A percentile compares a stretch with the other conserved stretches of the same genome.
phyloP scores from a whole-genome alignment of 2,329 filamentous ascomycete genomes.

The Allantophomopsis lycopodina region DNA sequence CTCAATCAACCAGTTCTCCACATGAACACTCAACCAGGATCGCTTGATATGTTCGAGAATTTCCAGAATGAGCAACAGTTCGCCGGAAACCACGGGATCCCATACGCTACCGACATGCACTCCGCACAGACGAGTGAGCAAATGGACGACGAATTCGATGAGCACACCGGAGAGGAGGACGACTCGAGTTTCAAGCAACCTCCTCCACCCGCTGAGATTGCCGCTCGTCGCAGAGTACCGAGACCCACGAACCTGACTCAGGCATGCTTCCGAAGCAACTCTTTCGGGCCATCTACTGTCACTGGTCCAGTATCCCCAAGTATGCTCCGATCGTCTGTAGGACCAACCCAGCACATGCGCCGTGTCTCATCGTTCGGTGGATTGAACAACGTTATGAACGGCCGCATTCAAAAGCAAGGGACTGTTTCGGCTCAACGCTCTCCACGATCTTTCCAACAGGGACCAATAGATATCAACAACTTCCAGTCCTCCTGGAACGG shows the following conservation, averaged over 20 bases:
- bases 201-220: conserved; percentile 3
- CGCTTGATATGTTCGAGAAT: not conserved
- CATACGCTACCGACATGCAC: not conserved
- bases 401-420: conserved; percentile 1
- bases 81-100: not conserved
- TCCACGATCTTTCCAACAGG: not conserved
- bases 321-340: not conserved
- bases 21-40: not conserved
- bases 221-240: conserved; percentile 2
- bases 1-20: not conserved
- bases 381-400: conserved; percentile 1
- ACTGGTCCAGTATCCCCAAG: not conserved
- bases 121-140: not conserved
- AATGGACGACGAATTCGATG: conserved; percentile 1
- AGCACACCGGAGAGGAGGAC: not conserved
- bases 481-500: not conserved
- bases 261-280: not conserved
- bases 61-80: not conserved
- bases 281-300: conserved; percentile 1
- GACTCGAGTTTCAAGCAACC: conserved; percentile 3
- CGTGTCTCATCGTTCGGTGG: conserved; percentile 1
- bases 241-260: conserved; percentile 1
- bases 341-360: conserved; percentile 1
- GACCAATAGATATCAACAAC: not conserved
- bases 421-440: not conserved